Evolutionary conservation across 352 stramenopile species (phyloP).

Genomic region (Globisporangium lucens): DNA sequence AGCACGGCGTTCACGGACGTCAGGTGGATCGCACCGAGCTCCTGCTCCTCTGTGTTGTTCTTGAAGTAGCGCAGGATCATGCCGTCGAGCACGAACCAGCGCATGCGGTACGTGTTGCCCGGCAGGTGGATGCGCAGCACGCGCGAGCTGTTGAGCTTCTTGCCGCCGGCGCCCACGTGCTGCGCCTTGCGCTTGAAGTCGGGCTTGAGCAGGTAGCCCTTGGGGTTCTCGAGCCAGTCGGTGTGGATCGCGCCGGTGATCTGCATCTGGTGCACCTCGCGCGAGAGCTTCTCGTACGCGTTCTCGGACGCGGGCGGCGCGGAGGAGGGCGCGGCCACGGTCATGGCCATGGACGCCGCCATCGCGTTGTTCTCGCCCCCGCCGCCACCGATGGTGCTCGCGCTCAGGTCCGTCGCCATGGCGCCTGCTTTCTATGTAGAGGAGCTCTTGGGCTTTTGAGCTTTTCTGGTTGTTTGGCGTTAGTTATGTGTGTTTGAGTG

Average conservation of each 20-base stretch:
- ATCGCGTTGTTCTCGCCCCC: conserved; percentile 18
- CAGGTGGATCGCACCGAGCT: conserved; percentile 86
- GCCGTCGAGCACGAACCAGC: conserved; percentile 87
- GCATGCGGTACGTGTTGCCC: conserved; percentile 73
- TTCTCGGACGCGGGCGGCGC: conserved; percentile 55
- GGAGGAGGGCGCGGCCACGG: conserved; percentile 16
- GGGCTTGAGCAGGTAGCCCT: conserved; percentile 84
- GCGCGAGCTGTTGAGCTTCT: conserved; percentile 83
- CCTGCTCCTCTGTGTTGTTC: conserved; percentile 82
- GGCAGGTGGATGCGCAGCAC: conserved; percentile 75
- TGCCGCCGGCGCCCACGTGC: conserved; percentile 79
- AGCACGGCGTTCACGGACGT: conserved; percentile 85
- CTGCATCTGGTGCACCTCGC: conserved; percentile 89
- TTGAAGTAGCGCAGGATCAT: conserved; percentile 90
- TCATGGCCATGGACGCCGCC: conserved; percentile 12
- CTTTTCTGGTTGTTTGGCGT: background rate
- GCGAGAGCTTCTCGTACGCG: conserved; percentile 86
- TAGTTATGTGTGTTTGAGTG: background rate
- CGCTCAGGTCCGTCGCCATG: conserved; percentile 52
- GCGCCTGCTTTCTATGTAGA: background rate
- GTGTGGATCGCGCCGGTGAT: conserved; percentile 86
- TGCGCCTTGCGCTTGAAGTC: conserved; percentile 88
- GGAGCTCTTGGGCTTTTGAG: background rate
- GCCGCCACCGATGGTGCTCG: conserved; percentile 38
- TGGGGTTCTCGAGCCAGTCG: conserved; percentile 89